Evolutionary conservation across 2,329 filamentous ascomycete species (phyloP).

Genomic region (Cladorrhinum sp.): DNA sequence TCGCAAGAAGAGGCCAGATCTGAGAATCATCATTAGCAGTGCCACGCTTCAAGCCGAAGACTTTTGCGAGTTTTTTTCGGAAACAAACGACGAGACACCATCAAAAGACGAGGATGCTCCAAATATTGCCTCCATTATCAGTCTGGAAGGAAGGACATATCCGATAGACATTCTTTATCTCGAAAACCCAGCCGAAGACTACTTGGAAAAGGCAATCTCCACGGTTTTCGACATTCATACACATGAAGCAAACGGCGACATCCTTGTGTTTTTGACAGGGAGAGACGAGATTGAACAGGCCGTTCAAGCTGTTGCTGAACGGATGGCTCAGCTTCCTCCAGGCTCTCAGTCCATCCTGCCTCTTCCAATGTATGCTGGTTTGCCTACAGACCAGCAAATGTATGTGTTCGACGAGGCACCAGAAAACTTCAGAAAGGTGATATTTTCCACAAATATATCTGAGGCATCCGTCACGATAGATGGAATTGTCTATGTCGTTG

Average conservation of each 20-base stretch:
- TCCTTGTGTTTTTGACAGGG: constrained; percentile 87
- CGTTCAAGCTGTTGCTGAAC: constrained; percentile 75
- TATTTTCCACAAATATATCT: constrained; percentile 92
- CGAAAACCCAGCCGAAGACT: constrained; percentile 75
- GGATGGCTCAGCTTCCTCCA: constrained; percentile 59
- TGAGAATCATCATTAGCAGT: constrained; percentile 88
- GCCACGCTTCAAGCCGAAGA: constrained; percentile 88
- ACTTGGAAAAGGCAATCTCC: constrained; percentile 76
- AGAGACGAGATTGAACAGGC: constrained; percentile 87
- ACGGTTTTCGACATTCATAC: constrained; percentile 86
- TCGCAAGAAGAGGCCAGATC: constrained; percentile 69
- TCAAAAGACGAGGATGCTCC: constrained; percentile 32
- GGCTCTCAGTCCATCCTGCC: constrained; percentile 61
- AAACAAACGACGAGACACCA: constrained; percentile 37
- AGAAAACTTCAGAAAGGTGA: constrained; percentile 81
- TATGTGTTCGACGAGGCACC: constrained; percentile 85
- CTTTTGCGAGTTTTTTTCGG: constrained; percentile 74
- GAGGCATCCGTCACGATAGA: constrained; percentile 95
- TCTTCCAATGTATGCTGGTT: constrained; percentile 82
- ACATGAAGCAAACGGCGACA: constrained; percentile 77
- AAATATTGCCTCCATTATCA: constrained; percentile 63
- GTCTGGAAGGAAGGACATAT: constrained; percentile 81
- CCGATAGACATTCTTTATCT: constrained; percentile 85
- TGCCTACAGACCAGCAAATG: constrained; percentile 89
- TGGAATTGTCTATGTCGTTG: constrained; percentile 98